Base-by-base conservation (phyloP, 2,329 filamentous ascomycete species). In the Arachnomyces sp. region DNA sequence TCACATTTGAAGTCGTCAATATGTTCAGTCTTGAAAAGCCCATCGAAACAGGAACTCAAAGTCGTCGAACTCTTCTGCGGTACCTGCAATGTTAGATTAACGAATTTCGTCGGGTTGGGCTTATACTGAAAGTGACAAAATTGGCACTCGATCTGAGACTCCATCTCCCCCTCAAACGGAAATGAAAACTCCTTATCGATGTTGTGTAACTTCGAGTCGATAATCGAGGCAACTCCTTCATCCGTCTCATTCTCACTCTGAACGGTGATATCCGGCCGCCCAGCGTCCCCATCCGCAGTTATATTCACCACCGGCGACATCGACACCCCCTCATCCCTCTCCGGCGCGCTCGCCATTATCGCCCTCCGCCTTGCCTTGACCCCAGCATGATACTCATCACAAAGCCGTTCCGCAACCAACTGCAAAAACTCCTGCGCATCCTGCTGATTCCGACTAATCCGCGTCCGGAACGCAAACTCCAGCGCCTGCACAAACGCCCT, bases 1-100 rank as follows among this genome's bases (percentile, higher is more conserved):
- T 95, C 92, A 66, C 92, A 98, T 52, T 86, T 89, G 71, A 93
- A 98, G 59, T 95, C 92, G 47, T 96, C 90, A 49, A 98, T 95
- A 59, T 88, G 84, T 62, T 98, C 92, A 0, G 86, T 87, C 65
- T 95, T 95, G 51, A 98, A 82, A 63, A 95, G 82, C 31, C 85
- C 85, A 54, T 98, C 92, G 53, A 98, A 92, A 62, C 92, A 98
- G 7, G 80, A 74, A 56, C 84, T 88, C 12, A 98, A 73, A 0
- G 86, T 83, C 0, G 89, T 89, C 2, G 86, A 84, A 37, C 74
- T 80, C 46, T 82, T 77, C 59, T 92, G 86, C 0, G 92, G 92
- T 3, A 98, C 92, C 53, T 88, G 87, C 39, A 98, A 69, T 1
- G 90, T 96, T 48, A 98, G 67, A 14, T 89, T 93, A 61, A 93